Percentiles rank a stretch among this genome's conserved stretches.
phyloP scores from a whole-genome alignment of 2,329 filamentous ascomycete genomes.

The Periconia macrospinosa region DNA sequence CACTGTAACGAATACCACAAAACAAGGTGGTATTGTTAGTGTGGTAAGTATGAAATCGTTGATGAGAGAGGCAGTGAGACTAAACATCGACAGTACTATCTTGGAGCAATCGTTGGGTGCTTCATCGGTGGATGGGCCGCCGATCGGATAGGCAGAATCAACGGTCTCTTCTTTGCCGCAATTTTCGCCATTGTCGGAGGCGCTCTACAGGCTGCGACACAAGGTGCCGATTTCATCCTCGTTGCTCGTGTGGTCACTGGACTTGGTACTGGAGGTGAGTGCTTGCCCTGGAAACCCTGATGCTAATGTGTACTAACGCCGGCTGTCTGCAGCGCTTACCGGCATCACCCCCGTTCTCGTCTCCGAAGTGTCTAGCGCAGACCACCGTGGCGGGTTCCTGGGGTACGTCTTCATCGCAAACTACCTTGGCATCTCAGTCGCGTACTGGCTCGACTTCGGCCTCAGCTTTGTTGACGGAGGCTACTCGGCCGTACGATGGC shows the following conservation, averaged over 20 bases:
- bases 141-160: constrained; percentile 16
- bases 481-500: constrained; percentile 61
- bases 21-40: too few species aligned
- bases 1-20: background rate
- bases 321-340: too few species aligned
- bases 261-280: constrained; percentile 59
- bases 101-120: constrained; percentile 6
- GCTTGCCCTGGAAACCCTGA: constrained; percentile 58
- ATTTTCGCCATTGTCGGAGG: constrained; percentile 50
- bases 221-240: constrained; percentile 43
- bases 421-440: constrained; percentile 58
- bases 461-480: constrained; percentile 41
- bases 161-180: constrained; percentile 12
- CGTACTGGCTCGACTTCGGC: constrained; percentile 56
- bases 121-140: constrained; percentile 12
- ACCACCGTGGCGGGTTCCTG: constrained; percentile 66
- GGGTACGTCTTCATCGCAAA: constrained; percentile 74
- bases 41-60: too few species aligned
- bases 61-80: background rate
- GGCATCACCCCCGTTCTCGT: constrained; percentile 69
- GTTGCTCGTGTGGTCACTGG: constrained; percentile 62
- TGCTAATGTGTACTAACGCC: too few species aligned
- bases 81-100: constrained; percentile 7
- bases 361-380: constrained; percentile 68
- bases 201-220: constrained; percentile 63